Conservation (phyloP, 495 filamentous ascomycete species). For the Aspergillus funiculosus region DNA sequence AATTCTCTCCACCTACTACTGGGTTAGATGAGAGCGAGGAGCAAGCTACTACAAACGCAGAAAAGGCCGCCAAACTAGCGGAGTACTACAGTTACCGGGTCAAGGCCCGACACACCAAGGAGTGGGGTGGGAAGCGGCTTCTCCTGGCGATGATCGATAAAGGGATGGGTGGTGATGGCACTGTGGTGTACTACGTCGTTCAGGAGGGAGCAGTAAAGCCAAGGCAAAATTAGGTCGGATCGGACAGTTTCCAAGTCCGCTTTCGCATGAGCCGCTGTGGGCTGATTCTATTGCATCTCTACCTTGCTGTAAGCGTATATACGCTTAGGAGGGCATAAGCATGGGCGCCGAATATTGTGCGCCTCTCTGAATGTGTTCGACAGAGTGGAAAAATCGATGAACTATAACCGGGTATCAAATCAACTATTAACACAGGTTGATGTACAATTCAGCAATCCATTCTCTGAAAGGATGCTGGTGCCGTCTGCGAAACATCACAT, state of each 20-base stretch:
- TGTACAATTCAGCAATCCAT: slow-evolving; percentile 6
- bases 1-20: not conserved
- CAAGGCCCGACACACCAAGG: slow-evolving; percentile 23
- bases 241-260: too few relatives aligned
- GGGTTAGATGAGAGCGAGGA: slow-evolving; percentile 14
- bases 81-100: slow-evolving; percentile 37
- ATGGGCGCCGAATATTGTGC: slow-evolving; percentile 5
- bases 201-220: slow-evolving; percentile 96
- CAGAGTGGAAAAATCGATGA: slow-evolving; percentile 3
- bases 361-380: slow-evolving; percentile 2
- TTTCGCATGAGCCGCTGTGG: not conserved
- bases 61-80: slow-evolving; percentile 31
- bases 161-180: slow-evolving; percentile 67
- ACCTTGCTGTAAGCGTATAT: slow-evolving; percentile 9
- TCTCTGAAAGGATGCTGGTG: slow-evolving; percentile 1
- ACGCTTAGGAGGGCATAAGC: slow-evolving; percentile 2
- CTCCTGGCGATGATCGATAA: slow-evolving; percentile 72
- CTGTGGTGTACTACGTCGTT: slow-evolving; percentile 89
- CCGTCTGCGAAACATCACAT: slow-evolving; percentile 17
- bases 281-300: slow-evolving; percentile 5
- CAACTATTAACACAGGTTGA: slow-evolving; percentile 15
- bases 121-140: slow-evolving; percentile 60
- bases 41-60: slow-evolving; percentile 6
- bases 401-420: slow-evolving; percentile 34
- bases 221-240: slow-evolving; percentile 83